Base-by-base conservation (phyloP, 805 yeast genomes). In the Ogataea methylovora region DNA sequence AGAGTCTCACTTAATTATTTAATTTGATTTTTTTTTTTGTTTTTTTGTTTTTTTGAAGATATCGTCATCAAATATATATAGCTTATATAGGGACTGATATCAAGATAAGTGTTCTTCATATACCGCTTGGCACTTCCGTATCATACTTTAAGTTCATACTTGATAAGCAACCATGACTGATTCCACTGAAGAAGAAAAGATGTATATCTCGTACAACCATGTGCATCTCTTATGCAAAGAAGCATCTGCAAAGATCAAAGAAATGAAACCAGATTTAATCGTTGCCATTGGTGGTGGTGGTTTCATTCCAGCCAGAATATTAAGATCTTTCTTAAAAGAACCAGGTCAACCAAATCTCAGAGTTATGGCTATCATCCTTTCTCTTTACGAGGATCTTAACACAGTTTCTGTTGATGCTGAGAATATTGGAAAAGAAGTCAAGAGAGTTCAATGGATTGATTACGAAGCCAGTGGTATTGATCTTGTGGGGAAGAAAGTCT, bases 301-400 rank as follows among this genome's bases (percentile, higher is more conserved):
- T 2, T 85, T 90, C 60, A 92, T 90, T 38, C 98, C 97, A 19
- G 97, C 98, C 8, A 77, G 98, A 58, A 92, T 92, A 62, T 71
- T 90, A 56, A 77, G 98, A 59, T 79, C 97, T 2, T 92, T 90
- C 61, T 67, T 90, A 46, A 90, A 88, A 60, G 83, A 80, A 45
- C 84, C 83, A 21, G 94, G 94, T 40, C 67, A 79, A 40, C 90
- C 94, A 48, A 90, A 88, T 50, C 80, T 87, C 40, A 80, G 95
- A 51, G 86, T 90, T 52, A 90, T 88, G 77, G 97, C 98, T 31
- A 85, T 90, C 47, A 94, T 92, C 23, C 69, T 90, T 45, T 86
- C 97, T 1, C 69, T 90, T 36, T 90, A 90, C 56, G 98, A 90
- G 63, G 92, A 83, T 48, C 57, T 84, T 36, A 77, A 71, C 30